Base-by-base conservation (phyloP, 192 early-diverging fungal genomes). In the Spinellus fusiger region DNA sequence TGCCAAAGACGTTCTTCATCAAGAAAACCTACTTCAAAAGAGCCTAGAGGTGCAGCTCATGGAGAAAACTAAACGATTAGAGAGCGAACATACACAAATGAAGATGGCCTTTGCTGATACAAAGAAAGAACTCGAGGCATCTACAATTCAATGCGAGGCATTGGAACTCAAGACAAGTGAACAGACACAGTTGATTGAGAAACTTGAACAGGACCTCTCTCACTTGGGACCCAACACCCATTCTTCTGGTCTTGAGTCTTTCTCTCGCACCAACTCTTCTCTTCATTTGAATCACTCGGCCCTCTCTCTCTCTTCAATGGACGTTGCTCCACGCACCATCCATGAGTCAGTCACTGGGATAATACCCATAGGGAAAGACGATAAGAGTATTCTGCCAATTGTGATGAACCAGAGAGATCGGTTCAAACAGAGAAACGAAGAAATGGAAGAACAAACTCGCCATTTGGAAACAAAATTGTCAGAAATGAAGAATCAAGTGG, bases 361-460 rank as follows among this genome's bases (percentile, higher is more conserved):
- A n/a, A n/a, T n/a, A n/a, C n/a, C n/a, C n/a, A n/a, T n/a, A n/a
- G 28, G n/a, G 29, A 66, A 56, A 8, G 73, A 67, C 0, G 71
- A 71, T 15, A 62, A 72, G 49, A 75, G 69, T 40, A 91, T 96
- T 38, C 65, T 95, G 20, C 89, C 89, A 1, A 94, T 97, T 53
- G 77, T 97, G 7, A 90, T 93, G 0, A 80, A 84, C 28, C 95
- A 97, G 67, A 81, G 95, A 32, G 90, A 97, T 69, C 69, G 95
- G 28, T 95, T 94, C 80, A 77, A 90, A 33, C 89, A 94, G 64
- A 76, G 91, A 26, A 92, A 92, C 70, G 75, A 76, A n/a, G 92
- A 95, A 59, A 74, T 93, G 23, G 91, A 94, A 46, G 85, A 91
- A 34, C 79, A 84, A 46, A 55, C 87, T 32, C 85, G 85, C 15